Base-by-base conservation (phyloP, 2,329 filamentous ascomycete genomes). In the Fusarium dlaminii region DNA sequence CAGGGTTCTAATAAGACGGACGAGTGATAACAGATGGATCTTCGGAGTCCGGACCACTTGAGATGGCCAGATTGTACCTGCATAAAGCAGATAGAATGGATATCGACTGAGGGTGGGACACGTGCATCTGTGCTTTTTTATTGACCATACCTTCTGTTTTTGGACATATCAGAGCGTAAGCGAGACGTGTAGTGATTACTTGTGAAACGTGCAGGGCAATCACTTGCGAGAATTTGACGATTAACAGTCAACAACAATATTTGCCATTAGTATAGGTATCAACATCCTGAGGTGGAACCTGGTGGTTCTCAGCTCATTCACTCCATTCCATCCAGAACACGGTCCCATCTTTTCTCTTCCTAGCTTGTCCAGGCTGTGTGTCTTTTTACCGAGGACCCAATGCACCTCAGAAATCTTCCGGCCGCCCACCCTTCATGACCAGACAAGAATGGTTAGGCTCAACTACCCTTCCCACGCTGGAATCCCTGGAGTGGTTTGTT, bases 61-160 rank as follows among this genome's bases (percentile, higher is more conserved):
- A 73, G 63, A 77, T 71, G 71, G 73, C 65, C 56, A 77, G 75
- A 77, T 77, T 69, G 75, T 77, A 77, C 75, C 75, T 77, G 75
- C 75, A 77, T 74, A 30, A 70, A 57, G 75, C 63, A 68, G 68
- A 73, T 63, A 60, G 37, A 48, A 70, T 39, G 54, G 42, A 70
- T 65, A 57, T 61, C 59, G 32, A 52, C 63, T 66, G 66, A 52
- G 54, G 58, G 54, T 70, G 66, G 70, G 67, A 74, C 70, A 77
- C 67, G 63, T 74, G 67, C 70, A 60, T 30, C 48, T 39, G 46
- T 37, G 34, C 55, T 48, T 42, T 42, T 51, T 49, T 54, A 34
- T 36, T 43, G 34, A 48, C 51, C 39, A 30, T 58, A 63, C 60
- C 68, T 72, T 72, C 63, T 72, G 45, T 39, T 54, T 72, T 59